Conservation (phyloP, 1,284 basidiomycete species). For the Ganoderma resinaceum region DNA sequence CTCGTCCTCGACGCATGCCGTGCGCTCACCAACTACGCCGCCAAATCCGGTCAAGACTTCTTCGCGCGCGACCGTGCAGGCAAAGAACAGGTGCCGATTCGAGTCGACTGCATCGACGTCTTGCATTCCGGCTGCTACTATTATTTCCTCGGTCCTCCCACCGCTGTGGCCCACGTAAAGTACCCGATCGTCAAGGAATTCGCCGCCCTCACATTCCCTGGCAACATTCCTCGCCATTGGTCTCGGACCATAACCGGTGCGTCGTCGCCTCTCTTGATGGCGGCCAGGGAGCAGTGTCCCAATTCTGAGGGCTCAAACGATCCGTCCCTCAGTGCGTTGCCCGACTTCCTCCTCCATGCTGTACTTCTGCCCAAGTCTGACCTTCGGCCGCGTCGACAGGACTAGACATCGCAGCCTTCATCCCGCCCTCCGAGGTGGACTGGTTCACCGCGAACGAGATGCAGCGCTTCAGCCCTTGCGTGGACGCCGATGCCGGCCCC, state of each 20-base stretch:
- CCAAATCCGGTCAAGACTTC: background rate
- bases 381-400: background rate
- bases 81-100: background rate
- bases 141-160: background rate
- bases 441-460: constrained; percentile 2
- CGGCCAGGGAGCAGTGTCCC: background rate
- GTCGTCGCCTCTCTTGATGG: background rate
- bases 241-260: background rate
- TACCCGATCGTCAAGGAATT: background rate
- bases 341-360: background rate
- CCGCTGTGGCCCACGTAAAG: background rate
- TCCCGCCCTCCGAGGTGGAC: background rate
- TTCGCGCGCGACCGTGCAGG: background rate
- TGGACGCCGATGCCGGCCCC: background rate
- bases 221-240: background rate
- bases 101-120: background rate
- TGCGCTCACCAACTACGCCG: background rate
- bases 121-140: background rate
- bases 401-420: background rate
- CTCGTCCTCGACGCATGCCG: background rate
- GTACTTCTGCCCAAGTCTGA: background rate
- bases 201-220: background rate
- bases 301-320: background rate
- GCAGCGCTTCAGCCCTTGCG: background rate
- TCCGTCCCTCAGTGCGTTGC: background rate